phyloP scores from a whole-genome alignment of 352 stramenopile genomes.

The Globisporangium nagaii region DNA sequence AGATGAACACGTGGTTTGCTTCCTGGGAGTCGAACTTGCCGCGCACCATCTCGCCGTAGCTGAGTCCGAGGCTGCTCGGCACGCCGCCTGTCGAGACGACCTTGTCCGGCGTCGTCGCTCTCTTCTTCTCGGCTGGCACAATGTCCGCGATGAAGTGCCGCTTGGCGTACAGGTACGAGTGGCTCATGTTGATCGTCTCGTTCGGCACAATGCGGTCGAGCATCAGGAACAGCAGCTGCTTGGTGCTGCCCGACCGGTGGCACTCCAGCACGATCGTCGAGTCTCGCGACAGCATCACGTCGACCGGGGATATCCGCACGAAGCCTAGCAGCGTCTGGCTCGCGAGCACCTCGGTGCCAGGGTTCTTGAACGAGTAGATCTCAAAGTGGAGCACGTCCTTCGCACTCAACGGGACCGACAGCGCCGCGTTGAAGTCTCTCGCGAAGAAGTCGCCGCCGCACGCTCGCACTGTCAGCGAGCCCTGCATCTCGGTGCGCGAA shows the following conservation, averaged over 20 bases:
- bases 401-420: constrained; percentile 60
- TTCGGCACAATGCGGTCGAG: constrained; percentile 66
- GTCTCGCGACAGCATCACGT: constrained; percentile 72
- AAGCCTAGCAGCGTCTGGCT: constrained; percentile 69
- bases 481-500: constrained; percentile 72
- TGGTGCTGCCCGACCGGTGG: constrained; percentile 34
- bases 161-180: constrained; percentile 77
- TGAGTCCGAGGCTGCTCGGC: constrained; percentile 22
- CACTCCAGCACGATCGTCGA: constrained; percentile 72
- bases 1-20: constrained; percentile 68
- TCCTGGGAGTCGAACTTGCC: constrained; percentile 42
- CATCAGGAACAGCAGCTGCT: constrained; percentile 67
- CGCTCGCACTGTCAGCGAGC: constrained; percentile 53
- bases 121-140: constrained; percentile 44
- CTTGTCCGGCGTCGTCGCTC: constrained; percentile 22
- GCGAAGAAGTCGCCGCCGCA: constrained; percentile 74
- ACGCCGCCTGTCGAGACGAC: constrained; percentile 11
- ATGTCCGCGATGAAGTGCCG: constrained; percentile 79
- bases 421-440: constrained; percentile 67
- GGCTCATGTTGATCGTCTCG: constrained; percentile 58
- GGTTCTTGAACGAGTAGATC: constrained; percentile 60
- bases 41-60: constrained; percentile 60
- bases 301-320: constrained; percentile 61
- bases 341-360: constrained; percentile 44
- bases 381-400: constrained; percentile 77